Base-by-base conservation (phyloP, 179 eudicot species). In the Camellia oleifera region DNA sequence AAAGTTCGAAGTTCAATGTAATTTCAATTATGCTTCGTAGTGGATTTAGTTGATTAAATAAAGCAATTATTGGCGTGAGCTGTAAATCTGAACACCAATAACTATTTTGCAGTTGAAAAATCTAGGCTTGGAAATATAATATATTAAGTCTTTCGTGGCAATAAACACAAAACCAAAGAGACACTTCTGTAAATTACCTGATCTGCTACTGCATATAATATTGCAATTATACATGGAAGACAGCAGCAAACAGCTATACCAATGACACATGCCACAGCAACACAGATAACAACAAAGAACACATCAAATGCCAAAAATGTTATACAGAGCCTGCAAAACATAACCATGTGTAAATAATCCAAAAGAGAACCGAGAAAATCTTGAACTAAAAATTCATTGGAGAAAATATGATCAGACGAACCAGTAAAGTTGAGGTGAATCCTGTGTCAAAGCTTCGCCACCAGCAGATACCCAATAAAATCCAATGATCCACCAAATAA, bases 231-330 rank as follows among this genome's bases (percentile, higher is more conserved):
- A 80, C 98, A 94, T n/a, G 98, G 98, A 69, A 94, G 93, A 80
- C 98, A 94, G 85, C 94, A 94, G 88, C 98, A 94, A 61, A 94
- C 95, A 79, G 98, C 98, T 73, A 94, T 87, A 79, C 98, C 98
- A 86, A 94, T 89, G 26, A 91, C 77, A 84, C 94, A 91, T 62
- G 98, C 98, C 81, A 92, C 98, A 53, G 91, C 90, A 73, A 94
- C 97, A 73, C 98, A 93, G 76, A 93, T 85, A 82, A 93, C 93
- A 70, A 92, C 98, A 84, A 94, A 94, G 88, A 92, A 90, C 85
- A 94, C 98, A 77, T 94, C 98, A 80, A 94, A 92, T 73, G 95
- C 98, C 92, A 94, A 85, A 90, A 90, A 94, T 52, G 94, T 87
- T 42, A 94, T 88, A 26, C 93, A 88, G 74, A 94, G 92, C 97